phyloP scores from a whole-genome alignment of 805 yeast genomes.

The Hanseniaspora clermontiae region DNA sequence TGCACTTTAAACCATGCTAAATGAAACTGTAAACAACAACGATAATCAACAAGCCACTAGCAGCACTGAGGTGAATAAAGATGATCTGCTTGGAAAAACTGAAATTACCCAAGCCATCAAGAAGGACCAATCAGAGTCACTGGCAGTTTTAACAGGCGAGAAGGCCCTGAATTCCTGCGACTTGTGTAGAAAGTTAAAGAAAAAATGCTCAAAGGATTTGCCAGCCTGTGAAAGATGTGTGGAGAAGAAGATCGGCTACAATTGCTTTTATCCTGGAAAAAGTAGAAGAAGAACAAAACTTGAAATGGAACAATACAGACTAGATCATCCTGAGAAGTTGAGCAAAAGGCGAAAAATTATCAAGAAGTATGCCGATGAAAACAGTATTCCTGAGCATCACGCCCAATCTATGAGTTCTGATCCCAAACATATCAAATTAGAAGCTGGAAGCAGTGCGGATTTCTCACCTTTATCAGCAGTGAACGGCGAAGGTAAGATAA shows the following conservation, averaged over 20 bases:
- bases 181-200: constrained; percentile 38
- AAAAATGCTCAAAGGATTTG: constrained; percentile 35
- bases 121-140: background rate
- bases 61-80: background rate
- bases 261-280: constrained; percentile 35
- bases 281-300: constrained; percentile 29
- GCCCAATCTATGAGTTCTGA: background rate
- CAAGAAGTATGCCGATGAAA: background rate
- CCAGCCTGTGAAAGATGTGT: constrained; percentile 36
- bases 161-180: constrained; percentile 31
- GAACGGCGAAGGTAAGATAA: background rate
- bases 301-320: constrained; percentile 20
- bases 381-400: background rate
- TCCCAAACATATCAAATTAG: background rate
- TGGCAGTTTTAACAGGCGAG: background rate
- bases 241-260: constrained; percentile 24
- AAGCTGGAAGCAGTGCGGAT: background rate
- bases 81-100: background rate
- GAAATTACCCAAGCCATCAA: background rate
- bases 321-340: constrained; percentile 19
- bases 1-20: background rate
- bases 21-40: background rate
- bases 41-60: background rate
- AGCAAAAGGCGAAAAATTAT: constrained; percentile 14
- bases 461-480: constrained; percentile 1